Evolutionary conservation across 2,329 filamentous ascomycete species (phyloP), one percentile per base, ranked within the genome.

Genomic region (Epicoccum nigrum): DNA sequence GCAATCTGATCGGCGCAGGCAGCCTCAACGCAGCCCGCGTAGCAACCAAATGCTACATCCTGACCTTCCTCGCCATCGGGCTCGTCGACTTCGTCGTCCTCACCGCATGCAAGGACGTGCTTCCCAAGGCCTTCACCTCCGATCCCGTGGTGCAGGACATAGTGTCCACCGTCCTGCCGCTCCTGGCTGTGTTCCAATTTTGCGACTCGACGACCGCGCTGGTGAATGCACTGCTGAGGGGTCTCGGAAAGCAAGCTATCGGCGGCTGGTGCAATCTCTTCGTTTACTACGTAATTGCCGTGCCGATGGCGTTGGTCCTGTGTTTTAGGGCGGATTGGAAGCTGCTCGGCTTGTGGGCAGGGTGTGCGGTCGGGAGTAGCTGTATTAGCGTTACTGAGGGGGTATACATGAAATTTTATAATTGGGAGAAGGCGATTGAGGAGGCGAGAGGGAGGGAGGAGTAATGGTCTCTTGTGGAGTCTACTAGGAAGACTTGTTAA

Each of bases 1-100:
- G 73, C 16, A 73, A 75, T 45, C 60, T 76, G 5, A 69, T 76
- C 33, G 74, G 74, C 23, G 70, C 70, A 1, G 71, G 71, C 9
- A 65, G 68, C 15, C 62, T 73, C 3, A 47, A 51, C 9, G 67
- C 71, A 4, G 68, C 72, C 1, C 63, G 66, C 2, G 68, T 65
- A 11, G 69, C 73, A 8, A 71, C 72, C 21, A 62, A 63, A 20
- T 59, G 62, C 15, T 72, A 72, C 40, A 54, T 67, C 8, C 28
- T 68, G 3, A 62, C 70, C 9, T 76, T 75, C 56, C 45, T 68
- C 12, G 50, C 64, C 39, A 73, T 74, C 31, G 72, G 71, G 1
- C 40, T 71, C 3, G 19, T 74, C 44, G 69, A 75, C 48, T 72
- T 66, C 15, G 51, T 58, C 1, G 60, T 76, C 16, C 58, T 74